phyloP scores from a whole-genome alignment of 2,329 filamentous ascomycete species.

The Aschersonia sp. region DNA sequence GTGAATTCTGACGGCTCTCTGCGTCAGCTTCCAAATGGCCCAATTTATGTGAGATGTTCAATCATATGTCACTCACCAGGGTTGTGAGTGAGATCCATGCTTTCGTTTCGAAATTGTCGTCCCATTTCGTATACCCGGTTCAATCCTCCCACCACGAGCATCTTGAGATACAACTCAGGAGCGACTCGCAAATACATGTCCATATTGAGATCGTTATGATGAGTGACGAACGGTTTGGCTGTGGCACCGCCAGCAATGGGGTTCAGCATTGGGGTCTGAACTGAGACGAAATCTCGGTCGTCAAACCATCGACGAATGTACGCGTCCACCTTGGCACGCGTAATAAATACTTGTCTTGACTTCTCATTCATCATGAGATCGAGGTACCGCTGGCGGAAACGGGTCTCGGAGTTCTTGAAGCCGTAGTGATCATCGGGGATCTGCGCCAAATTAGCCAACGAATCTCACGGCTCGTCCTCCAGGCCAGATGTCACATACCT shows the following conservation, averaged over 20 bases:
- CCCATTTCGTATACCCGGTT: slow-evolving; percentile 94
- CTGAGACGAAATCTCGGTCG: slow-evolving; percentile 75
- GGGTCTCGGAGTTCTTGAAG: slow-evolving; percentile 88
- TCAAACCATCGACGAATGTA: slow-evolving; percentile 88
- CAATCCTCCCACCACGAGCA: slow-evolving; percentile 83
- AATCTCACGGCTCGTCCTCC: neutral
- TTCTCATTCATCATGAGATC: slow-evolving; percentile 95
- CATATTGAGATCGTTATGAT: slow-evolving; percentile 93
- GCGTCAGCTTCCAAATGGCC: neutral
- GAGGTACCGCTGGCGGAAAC: slow-evolving; percentile 85
- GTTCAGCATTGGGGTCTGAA: slow-evolving; percentile 97
- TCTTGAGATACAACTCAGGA: slow-evolving; percentile 93
- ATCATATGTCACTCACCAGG: slow-evolving; percentile 21
- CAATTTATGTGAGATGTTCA: neutral
- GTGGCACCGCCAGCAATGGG: slow-evolving; percentile 91
- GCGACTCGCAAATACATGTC: slow-evolving; percentile 91
- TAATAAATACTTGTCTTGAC: slow-evolving; percentile 70
- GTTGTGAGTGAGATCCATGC: slow-evolving; percentile 66
- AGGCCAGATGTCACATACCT: slow-evolving; percentile 16
- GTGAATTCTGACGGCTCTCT: slow-evolving; percentile 62
- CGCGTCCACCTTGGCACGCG: slow-evolving; percentile 72
- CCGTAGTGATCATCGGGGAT: slow-evolving; percentile 78
- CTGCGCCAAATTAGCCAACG: slow-evolving; percentile 4
- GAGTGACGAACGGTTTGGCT: slow-evolving; percentile 81
- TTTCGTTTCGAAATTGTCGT: slow-evolving; percentile 89